A percentile compares a stretch with the other conserved stretches of the same genome.
Conservation (phyloP, 805 yeast genomes). For the Spencermartinsiella europaea region DNA sequence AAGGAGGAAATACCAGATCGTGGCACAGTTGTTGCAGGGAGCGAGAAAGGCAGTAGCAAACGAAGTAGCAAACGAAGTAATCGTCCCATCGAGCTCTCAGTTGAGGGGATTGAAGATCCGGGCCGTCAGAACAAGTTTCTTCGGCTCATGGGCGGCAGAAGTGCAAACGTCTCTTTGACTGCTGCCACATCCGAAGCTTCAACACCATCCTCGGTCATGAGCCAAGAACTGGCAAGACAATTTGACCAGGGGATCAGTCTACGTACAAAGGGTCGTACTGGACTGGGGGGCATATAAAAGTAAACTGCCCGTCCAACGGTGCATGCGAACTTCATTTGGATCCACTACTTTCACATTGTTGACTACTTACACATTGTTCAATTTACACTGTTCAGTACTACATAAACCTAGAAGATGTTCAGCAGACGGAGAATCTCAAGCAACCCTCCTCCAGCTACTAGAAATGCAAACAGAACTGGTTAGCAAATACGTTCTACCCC, state of each 20-base stretch:
- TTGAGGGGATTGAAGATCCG: conserved; percentile 18
- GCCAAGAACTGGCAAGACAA: conserved; percentile 20
- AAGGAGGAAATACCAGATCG: not conserved
- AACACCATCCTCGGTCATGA: conserved; percentile 3
- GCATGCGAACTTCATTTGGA: too few relatives aligned
- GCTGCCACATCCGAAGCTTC: not conserved
- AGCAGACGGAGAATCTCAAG: conserved; percentile 53
- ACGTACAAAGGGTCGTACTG: conserved; percentile 16
- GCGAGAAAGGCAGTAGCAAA: not conserved
- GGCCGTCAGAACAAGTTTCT: conserved; percentile 22
- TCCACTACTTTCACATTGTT: too few relatives aligned
- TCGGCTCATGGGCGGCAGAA: conserved; percentile 24
- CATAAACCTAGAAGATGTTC: conserved; percentile 33
- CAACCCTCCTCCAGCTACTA: conserved; percentile 78
- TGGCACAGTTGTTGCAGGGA: not conserved
- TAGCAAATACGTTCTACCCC: not conserved
- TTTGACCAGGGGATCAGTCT: conserved; percentile 20
- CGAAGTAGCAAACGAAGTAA: not conserved
- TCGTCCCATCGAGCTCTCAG: conserved; percentile 2
- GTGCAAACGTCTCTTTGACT: conserved; percentile 9
- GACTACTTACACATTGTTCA: too few relatives aligned
- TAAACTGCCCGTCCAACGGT: too few relatives aligned
- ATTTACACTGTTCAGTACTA: too few relatives aligned
- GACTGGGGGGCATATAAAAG: conserved; percentile 13
- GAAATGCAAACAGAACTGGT: conserved; percentile 48